Conservation (phyloP, 768 basidiomycete species). For the Mycena venus region DNA sequence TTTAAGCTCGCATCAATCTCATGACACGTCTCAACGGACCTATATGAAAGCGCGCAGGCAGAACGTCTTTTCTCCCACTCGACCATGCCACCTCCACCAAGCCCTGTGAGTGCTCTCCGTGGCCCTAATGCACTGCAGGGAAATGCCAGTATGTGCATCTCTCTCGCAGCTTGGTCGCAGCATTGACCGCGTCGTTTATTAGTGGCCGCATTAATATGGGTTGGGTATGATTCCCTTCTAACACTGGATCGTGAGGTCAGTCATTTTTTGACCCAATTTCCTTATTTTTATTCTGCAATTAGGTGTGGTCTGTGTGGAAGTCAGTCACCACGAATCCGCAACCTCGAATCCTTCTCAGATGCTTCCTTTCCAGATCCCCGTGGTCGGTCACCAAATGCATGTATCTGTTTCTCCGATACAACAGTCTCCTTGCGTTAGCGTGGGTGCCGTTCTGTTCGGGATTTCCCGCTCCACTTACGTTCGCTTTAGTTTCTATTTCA, state of each 20-base stretch:
- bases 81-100: neutral
- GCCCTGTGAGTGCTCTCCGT: neutral
- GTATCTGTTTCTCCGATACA: slow-evolving; percentile 15
- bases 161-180: neutral
- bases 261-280: neutral
- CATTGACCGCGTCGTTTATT: neutral
- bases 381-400: slow-evolving; percentile 5
- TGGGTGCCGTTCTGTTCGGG: neutral
- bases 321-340: neutral
- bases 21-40: neutral
- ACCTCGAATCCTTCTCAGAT: neutral
- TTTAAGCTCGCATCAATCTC: neutral
- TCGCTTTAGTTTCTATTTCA: slow-evolving; percentile 13
- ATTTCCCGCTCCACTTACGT: neutral
- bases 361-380: neutral
- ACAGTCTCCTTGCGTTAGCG: slow-evolving; percentile 6
- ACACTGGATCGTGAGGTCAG: slow-evolving; percentile 18
- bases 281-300: neutral
- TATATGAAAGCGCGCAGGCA: neutral
- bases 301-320: slow-evolving; percentile 19
- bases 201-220: slow-evolving; percentile 13
- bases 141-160: neutral
- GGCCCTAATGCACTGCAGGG: neutral
- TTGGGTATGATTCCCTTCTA: neutral
- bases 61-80: neutral